Evolutionary conservation across 495 filamentous ascomycete species (phyloP), one percentile per base, ranked within the genome.

Genomic region (Podospora pseudocomata): DNA sequence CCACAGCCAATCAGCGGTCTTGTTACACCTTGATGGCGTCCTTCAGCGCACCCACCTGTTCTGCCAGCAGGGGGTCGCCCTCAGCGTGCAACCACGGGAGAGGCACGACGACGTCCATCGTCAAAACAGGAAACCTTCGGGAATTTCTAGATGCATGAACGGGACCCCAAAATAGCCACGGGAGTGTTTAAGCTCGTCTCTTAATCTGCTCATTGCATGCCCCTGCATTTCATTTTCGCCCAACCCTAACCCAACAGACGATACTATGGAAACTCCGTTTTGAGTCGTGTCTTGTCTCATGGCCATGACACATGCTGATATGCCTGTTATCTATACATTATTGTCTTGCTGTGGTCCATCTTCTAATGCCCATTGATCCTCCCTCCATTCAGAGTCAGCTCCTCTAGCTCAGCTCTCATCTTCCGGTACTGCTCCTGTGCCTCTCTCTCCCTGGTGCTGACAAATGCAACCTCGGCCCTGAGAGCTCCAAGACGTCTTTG

Each of bases 381-480:
- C 15, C 39, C 39, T 49, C 9, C 5, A 13, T 49, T 49, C 39
- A 49, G 39, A 18, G 69, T 73, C 74, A 94, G 80, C 66, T 80
- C 83, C 62, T 91, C 89, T 65, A 97, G 75, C 81, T 98, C 95
- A 53, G 92, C 91, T 75, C 85, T 92, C 67, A 87, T 84, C 67
- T 77, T 80, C 74, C 90, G 84, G 75, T 94, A 98, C 71, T 90
- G 76, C 67, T 97, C 93, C 79, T 99, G 96, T 32, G 91, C 92
- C 82, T 97, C 92, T 62, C 92, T 84, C 83, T 97, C 94, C 67
- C 93, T 85, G 67, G 88, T 89, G 75, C 87, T 90, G 26, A 98
- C 86, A 76, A 92, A 93, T 18, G 83, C 85, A 23, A 96, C 93
- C 74, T 97, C 92, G n/a, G 87, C 88, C 57, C 91, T 87, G 63